Base-by-base conservation (phyloP, 2,329 filamentous ascomycete genomes). In the Alternaria sp. region DNA sequence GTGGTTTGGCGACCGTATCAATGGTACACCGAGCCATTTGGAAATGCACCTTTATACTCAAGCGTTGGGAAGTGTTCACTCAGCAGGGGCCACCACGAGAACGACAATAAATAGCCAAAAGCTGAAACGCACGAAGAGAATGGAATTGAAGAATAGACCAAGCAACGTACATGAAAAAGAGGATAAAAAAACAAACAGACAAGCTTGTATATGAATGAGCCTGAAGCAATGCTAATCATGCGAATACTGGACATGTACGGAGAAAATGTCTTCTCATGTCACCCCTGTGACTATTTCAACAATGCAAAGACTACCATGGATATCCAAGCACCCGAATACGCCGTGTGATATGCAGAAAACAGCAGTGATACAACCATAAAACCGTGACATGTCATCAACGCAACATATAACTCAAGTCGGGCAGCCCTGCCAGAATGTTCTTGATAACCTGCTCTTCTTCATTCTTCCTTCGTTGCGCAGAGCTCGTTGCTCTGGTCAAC, bases 341-440 rank as follows among this genome's bases (percentile, higher is more conserved):
- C 58, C 58, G 7, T 13, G 1, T 4, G 21, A 23, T 2, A 58
- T 61, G 50, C 44, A 58, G 21, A n/a, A n/a, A 14, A 42, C 3
- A 24, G 14, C 42, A 45, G 8, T 6, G 14, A 51, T 31, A 14
- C 11, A 40, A 24, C 13, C 29, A 14, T 29, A 14, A 11, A 5
- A 29, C 6, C 24, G 41, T 8, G 8, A 44, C 13, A 28, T 24
- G 10, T 3, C 14, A 21, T 51, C 36, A 52, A 29, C 41, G 39
- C 31, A 78, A 51, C 75, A 78, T 77, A 40, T 77, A 77, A 9
- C 67, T 55, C 55, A 77, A 60, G 55, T 77, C 64, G 1, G 75
- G 74, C 37, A 78, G 53, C 1, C 66, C 71, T 0, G 23, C 49
- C 26, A 78, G 28, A 37, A 78, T 74, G 0, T 52, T 49, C 29